Evolutionary conservation across 371 early-diverging fungal species (phyloP).

Genomic region (Lichtheimia hyalospora): DNA sequence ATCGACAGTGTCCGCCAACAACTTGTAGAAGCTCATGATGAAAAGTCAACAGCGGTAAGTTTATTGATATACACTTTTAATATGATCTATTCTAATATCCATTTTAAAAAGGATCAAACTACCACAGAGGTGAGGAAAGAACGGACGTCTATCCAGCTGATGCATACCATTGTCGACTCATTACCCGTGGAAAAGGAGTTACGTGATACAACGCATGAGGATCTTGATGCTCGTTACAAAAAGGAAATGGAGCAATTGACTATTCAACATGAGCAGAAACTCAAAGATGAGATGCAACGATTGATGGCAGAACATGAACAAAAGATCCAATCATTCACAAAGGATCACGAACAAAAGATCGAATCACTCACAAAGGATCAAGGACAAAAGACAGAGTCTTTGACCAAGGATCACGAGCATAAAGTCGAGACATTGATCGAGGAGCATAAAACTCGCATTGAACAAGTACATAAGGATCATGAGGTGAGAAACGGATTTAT

Average conservation of each 20-base stretch:
- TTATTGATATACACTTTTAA: too few species aligned
- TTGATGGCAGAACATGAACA: slow-evolving; percentile 5
- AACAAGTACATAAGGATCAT: too few species aligned
- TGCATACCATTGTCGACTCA: too few species aligned
- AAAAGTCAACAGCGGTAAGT: slow-evolving; percentile 1
- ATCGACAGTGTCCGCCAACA: background rate
- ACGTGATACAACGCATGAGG: slow-evolving; percentile 1
- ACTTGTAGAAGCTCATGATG: slow-evolving; percentile 1
- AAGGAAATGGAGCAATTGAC: slow-evolving; percentile 10
- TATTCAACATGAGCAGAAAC: slow-evolving; percentile 9
- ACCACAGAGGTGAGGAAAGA: background rate
- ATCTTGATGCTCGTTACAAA: slow-evolving; percentile 4
- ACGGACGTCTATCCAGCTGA: too few species aligned
- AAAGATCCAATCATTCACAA: background rate
- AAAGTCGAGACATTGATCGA: too few species aligned
- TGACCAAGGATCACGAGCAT: too few species aligned
- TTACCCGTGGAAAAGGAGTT: background rate
- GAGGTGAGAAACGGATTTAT: background rate
- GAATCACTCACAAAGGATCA: background rate
- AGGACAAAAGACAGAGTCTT: background rate
- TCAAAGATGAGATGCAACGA: slow-evolving; percentile 7
- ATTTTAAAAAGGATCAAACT: slow-evolving; percentile 1
- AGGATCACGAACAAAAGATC: slow-evolving; percentile 5
- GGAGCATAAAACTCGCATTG: too few species aligned
- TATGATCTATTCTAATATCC: too few species aligned